Evolutionary conservation across 2,329 filamentous ascomycete species (phyloP), one percentile per base, ranked within the genome.

Genomic region (Colletotrichum falcatum): DNA sequence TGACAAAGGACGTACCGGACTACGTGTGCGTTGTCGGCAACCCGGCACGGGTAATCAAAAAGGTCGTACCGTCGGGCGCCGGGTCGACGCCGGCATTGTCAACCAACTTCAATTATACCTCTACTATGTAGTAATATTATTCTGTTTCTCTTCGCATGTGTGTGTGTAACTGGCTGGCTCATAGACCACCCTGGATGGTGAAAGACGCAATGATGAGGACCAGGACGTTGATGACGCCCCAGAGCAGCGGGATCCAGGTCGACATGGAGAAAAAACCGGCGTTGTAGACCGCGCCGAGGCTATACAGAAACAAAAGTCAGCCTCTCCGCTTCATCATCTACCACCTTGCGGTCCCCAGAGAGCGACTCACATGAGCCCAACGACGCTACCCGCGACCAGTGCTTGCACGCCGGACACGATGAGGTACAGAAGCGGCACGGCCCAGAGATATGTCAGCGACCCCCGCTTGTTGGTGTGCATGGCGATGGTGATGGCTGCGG

Each of bases 161-260:
- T 33, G 54, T 54, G n/a, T 37, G 12, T 20, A 6, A n/a, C 20
- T 16, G 42, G 28, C 39, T 23, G 42, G 18, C 28, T 89, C 81
- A 97, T 72, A 97, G 85, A 48, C 93, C 94, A 59, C 94, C 94
- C 78, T 97, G 94, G 61, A 97, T 95, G n/a, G 94, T 93, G 79
- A 97, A 97, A 5, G 94, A 96, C 6, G 94, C 96, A 72, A 97
- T 85, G 60, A 97, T 90, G 55, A 98, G 84, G 37, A 97, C 87
- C 56, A 97, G 80, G 12, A 95, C 90, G 79, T 94, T 97, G 79
- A 95, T 92, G 77, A 93, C 87, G 1, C 90, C 93, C 95, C 95
- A 97, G 28, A 95, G 88, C 77, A 96, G 92, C 0, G 95, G 95
- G 61, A 97, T 93, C 94, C 94, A 97, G 0, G 95, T 97, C 55